Conservation (phyloP, 75 land plant genomes). For the Sequoia sempervirens region DNA sequence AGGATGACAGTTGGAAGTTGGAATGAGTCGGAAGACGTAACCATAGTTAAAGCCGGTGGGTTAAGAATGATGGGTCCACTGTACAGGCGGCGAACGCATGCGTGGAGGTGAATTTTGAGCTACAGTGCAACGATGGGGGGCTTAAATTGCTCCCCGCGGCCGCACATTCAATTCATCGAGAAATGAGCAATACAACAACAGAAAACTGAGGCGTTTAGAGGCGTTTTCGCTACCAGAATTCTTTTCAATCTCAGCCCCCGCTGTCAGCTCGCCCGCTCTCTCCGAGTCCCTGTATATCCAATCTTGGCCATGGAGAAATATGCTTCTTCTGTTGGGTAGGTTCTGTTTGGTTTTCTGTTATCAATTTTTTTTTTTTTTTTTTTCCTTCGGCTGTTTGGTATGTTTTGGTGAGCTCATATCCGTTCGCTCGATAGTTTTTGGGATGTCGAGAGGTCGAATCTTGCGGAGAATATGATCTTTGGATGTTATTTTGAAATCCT, state of each 20-base stretch:
- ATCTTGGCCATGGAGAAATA: background rate
- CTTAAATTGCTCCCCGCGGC: background rate
- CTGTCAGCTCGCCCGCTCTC: constrained; percentile 5
- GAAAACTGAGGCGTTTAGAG: background rate
- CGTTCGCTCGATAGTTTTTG: background rate
- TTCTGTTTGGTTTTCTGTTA: background rate
- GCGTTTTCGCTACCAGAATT: background rate
- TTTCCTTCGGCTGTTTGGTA: background rate
- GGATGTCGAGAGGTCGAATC: background rate
- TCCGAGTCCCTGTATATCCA: background rate
- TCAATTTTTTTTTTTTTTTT: background rate
- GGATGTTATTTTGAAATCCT: background rate
- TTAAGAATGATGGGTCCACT: background rate
- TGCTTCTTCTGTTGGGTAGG: background rate
- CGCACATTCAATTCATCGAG: background rate
- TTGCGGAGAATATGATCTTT: background rate
- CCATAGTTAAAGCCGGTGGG: background rate
- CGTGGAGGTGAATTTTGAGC: background rate
- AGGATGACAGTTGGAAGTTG: background rate
- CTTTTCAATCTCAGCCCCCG: background rate
- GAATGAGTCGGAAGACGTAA: background rate
- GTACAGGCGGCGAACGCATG: background rate
- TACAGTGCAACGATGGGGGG: background rate
- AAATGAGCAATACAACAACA: background rate
- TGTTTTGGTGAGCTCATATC: background rate